Conservation (phyloP, 768 basidiomycete species). For the Candolleomyces aberdarensis region DNA sequence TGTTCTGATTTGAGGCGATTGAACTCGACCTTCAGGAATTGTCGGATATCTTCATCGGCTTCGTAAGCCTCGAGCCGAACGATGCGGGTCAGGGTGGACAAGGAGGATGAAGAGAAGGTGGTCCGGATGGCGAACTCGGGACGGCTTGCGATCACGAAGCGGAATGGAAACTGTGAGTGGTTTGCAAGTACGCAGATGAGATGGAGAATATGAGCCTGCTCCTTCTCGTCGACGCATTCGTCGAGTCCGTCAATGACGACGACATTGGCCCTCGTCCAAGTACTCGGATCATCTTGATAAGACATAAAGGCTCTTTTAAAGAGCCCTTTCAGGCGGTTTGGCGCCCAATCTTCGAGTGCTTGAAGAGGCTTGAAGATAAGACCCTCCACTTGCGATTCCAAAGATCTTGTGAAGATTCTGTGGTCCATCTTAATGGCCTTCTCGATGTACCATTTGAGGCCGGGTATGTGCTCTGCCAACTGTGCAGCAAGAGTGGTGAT, state of each 20-base stretch:
- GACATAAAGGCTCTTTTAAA: neutral
- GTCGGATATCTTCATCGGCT: neutral
- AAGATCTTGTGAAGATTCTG: neutral
- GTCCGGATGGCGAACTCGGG: neutral
- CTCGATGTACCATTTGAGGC: neutral
- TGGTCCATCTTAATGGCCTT: neutral
- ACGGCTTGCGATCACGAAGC: neutral
- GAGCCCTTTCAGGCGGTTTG: neutral
- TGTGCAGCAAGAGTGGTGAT: neutral
- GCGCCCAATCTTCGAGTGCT: neutral
- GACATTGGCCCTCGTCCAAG: neutral
- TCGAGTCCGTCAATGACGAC: neutral
- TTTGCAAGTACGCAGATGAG: neutral
- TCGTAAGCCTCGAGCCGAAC: neutral
- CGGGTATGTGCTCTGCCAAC: neutral
- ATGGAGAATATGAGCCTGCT: neutral
- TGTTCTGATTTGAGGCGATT: neutral
- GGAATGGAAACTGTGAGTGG: neutral
- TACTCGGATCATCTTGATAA: neutral
- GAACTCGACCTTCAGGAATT: neutral
- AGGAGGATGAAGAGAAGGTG: neutral
- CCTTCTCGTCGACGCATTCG: neutral
- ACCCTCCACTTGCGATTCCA: neutral
- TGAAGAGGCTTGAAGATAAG: neutral
- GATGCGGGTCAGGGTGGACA: neutral